Conservation (phyloP, 192 early-diverging fungal species). For the Endogone sp. region DNA sequence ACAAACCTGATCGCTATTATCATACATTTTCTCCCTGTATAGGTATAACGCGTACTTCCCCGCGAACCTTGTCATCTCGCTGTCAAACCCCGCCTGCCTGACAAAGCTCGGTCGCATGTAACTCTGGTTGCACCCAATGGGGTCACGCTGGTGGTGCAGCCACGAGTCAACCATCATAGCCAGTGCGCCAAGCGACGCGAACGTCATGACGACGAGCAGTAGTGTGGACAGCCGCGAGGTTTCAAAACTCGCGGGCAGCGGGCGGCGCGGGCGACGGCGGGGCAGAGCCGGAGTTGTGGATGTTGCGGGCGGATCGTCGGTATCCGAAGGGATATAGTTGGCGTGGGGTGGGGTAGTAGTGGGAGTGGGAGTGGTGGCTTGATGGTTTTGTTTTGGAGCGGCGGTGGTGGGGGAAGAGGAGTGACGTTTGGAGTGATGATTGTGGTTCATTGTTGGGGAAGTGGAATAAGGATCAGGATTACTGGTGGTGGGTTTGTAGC, state of each 20-base stretch:
- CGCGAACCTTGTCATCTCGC: slow-evolving; percentile 53
- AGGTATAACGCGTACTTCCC: slow-evolving; percentile 74
- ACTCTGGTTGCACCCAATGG: slow-evolving; percentile 44
- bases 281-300: not conserved
- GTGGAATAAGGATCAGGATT: not conserved
- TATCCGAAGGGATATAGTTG: not conserved
- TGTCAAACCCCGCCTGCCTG: slow-evolving; percentile 42
- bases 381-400: not conserved
- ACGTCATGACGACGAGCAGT: slow-evolving; percentile 6
- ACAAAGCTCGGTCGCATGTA: slow-evolving; percentile 53
- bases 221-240: not conserved
- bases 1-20: slow-evolving; percentile 37
- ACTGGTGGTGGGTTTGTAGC: not conserved
- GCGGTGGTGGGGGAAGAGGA: not conserved
- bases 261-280: too few relatives aligned
- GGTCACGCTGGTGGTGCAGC: slow-evolving; percentile 59
- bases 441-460: not conserved
- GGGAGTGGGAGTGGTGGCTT: not conserved
- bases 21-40: slow-evolving; percentile 65
- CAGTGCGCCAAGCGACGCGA: slow-evolving; percentile 17
- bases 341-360: not conserved
- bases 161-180: slow-evolving; percentile 56
- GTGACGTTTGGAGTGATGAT: not conserved
- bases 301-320: not conserved
- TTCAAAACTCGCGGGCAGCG: not conserved